Percentiles rank a stretch among this genome's conserved stretches.
These are phyloP conservation scores for Erodium texanum DNA, from an alignment of 441 rosid species.

Conservation along the genomic window DNA sequence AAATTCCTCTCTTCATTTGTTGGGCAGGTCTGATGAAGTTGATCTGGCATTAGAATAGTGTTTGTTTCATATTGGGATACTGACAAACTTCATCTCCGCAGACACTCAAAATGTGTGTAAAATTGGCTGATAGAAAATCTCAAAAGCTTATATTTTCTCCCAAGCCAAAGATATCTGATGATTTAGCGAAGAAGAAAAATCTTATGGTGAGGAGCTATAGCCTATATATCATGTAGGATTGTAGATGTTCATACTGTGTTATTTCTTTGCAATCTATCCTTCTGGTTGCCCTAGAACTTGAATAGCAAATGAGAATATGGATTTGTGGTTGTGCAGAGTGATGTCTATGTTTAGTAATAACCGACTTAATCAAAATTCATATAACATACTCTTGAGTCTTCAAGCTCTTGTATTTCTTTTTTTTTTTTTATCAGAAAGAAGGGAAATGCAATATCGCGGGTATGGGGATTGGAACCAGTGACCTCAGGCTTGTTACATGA, in stretches of 20 bases:
- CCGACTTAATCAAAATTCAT: background rate
- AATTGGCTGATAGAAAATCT: slow-evolving; percentile 47
- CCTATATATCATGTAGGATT: background rate
- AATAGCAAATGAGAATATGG: background rate
- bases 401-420: background rate
- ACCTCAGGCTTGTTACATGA: no score
- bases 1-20: slow-evolving; percentile 75
- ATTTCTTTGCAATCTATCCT: background rate
- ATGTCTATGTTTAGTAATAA: background rate
- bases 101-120: slow-evolving; percentile 57
- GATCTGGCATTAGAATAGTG: slow-evolving; percentile 11
- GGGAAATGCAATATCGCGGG: no score
- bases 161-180: slow-evolving; percentile 77
- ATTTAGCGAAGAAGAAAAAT: slow-evolving; percentile 56
- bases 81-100: slow-evolving; percentile 29
- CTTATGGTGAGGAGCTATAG: slow-evolving; percentile 44
- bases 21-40: slow-evolving; percentile 58
- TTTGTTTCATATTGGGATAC: slow-evolving; percentile 2
- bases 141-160: slow-evolving; percentile 70
- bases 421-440: no score
- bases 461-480: no score
- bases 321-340: background rate
- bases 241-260: background rate
- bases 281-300: background rate
- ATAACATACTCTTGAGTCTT: background rate